phyloP scores from a whole-genome alignment of 1,139 yeast species.

The Oligophagozyma castellii region DNA sequence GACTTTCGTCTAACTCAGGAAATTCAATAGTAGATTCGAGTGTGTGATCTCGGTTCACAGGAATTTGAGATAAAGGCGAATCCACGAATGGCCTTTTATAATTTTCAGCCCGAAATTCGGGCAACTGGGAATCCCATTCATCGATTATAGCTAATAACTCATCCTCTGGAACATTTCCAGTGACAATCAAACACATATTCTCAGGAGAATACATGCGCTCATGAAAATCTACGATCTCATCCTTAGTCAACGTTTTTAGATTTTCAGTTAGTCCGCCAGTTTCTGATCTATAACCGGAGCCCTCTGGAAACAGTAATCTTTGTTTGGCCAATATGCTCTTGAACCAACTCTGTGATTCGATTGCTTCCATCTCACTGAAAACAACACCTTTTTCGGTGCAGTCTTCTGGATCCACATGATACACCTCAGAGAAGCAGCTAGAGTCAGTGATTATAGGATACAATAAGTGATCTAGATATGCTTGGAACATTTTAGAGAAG shows the following conservation, averaged over 20 bases:
- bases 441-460: conserved; percentile 80
- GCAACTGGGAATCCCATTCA: conserved; percentile 48
- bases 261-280: conserved; percentile 86
- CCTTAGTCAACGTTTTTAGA: conserved; percentile 57
- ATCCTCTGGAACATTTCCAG: conserved; percentile 69
- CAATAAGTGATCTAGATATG: conserved; percentile 77
- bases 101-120: conserved; percentile 25
- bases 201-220: conserved; percentile 61
- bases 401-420: conserved; percentile 83
- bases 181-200: conserved; percentile 66
- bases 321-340: conserved; percentile 52
- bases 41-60: conserved; percentile 23
- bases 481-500: conserved; percentile 67
- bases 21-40: conserved; percentile 47
- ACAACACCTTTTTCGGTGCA: conserved; percentile 88
- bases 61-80: conserved; percentile 37
- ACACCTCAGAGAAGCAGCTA: conserved; percentile 89
- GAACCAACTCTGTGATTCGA: conserved; percentile 70
- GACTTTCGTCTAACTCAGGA: conserved; percentile 80
- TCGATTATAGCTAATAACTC: conserved; percentile 52
- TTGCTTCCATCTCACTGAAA: conserved; percentile 94
- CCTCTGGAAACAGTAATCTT: conserved; percentile 40
- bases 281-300: conserved; percentile 79
- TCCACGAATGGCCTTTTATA: conserved; percentile 71
- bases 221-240: conserved; percentile 68